Percentiles rank a stretch among this genome's conserved stretches.
Conservation (phyloP, 495 filamentous ascomycete genomes). For the Paragyromitra xinjiangensis region DNA sequence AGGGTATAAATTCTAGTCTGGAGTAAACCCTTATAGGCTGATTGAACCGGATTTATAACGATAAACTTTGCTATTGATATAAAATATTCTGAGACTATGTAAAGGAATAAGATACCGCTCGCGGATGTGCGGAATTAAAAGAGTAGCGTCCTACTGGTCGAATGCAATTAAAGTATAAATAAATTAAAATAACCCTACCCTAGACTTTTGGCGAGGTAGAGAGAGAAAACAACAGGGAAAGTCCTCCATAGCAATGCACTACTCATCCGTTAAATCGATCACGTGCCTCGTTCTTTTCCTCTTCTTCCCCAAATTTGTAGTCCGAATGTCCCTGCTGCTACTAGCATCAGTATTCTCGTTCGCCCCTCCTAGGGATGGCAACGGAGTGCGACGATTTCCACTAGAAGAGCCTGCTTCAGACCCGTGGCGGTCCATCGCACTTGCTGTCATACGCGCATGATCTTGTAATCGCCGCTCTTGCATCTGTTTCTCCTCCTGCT, state of each 20-base stretch:
- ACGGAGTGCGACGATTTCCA: neutral
- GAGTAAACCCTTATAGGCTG: no score
- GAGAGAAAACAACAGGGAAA: neutral
- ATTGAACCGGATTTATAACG: no score
- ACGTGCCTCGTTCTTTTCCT: slow-evolving; percentile 29
- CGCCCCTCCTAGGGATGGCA: neutral
- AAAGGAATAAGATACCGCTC: no score
- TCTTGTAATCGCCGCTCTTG: slow-evolving; percentile 3
- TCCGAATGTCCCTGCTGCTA: neutral
- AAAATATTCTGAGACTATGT: no score
- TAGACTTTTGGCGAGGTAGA: neutral
- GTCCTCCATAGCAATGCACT: neutral
- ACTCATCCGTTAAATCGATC: slow-evolving; percentile 37
- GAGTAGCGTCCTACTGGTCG: no score
- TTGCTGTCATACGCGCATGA: neutral
- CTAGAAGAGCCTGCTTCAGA: neutral
- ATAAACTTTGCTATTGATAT: no score
- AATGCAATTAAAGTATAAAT: no score
- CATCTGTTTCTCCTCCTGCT: slow-evolving; percentile 21
- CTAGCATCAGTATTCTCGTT: neutral
- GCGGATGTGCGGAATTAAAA: no score
- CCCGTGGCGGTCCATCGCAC: neutral
- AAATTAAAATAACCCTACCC: no score
- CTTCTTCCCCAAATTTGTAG: slow-evolving; percentile 11
- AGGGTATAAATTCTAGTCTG: no score